Evolutionary conservation across 805 yeast species (phyloP).

Genomic region (Candida hungchunana): DNA sequence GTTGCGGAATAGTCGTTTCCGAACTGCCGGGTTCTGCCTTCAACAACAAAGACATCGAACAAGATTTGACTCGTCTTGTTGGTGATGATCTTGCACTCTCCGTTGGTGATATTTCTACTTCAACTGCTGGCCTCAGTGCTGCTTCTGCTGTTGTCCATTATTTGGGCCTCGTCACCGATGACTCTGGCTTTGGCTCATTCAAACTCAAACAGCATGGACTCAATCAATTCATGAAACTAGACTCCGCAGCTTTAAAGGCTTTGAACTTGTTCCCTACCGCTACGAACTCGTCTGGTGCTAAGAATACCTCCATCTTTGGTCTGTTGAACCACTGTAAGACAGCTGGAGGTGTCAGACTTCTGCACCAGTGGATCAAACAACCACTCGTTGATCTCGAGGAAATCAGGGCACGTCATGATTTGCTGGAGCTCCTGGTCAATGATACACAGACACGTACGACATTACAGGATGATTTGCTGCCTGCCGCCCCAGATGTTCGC

Average conservation of each 20-base stretch:
- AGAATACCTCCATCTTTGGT: slow-evolving; percentile 68
- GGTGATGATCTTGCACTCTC: slow-evolving; percentile 51
- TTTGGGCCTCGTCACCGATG: slow-evolving; percentile 57
- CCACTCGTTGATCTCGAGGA: slow-evolving; percentile 67
- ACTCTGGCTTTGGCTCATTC: slow-evolving; percentile 49
- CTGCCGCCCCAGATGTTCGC: slow-evolving; percentile 78
- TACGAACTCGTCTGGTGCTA: slow-evolving; percentile 30
- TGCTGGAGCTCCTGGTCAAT: slow-evolving; percentile 72
- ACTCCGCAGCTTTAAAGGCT: slow-evolving; percentile 85
- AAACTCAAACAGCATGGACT: slow-evolving; percentile 64
- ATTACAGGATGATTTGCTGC: slow-evolving; percentile 62
- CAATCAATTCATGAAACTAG: slow-evolving; percentile 82
- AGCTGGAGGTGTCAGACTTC: slow-evolving; percentile 79
- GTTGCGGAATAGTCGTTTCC: slow-evolving; percentile 73
- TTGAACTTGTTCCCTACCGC: slow-evolving; percentile 72
- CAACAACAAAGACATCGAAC: slow-evolving; percentile 63
- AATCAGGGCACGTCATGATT: slow-evolving; percentile 63
- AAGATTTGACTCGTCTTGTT: slow-evolving; percentile 71
- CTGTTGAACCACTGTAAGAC: slow-evolving; percentile 85
- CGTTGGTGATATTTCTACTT: slow-evolving; percentile 48
- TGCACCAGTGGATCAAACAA: slow-evolving; percentile 94
- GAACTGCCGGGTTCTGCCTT: slow-evolving; percentile 55
- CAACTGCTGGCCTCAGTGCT: slow-evolving; percentile 52
- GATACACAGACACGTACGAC: slow-evolving; percentile 63
- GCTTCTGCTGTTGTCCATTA: slow-evolving; percentile 68